phyloP scores from a whole-genome alignment of 768 basidiomycete genomes.

The Collybia nuda region DNA sequence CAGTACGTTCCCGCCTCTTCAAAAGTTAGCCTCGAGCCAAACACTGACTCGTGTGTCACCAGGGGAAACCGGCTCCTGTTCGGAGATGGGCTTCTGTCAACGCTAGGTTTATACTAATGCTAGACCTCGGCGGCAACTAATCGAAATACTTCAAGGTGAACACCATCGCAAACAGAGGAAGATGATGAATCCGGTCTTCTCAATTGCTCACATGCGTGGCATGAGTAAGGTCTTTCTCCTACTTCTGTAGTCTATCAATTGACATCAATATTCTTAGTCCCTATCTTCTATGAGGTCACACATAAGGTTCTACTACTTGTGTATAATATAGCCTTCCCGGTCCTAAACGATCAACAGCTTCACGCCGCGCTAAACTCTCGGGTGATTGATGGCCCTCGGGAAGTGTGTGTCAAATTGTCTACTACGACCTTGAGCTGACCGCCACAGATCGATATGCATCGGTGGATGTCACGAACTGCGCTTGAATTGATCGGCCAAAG shows the following conservation, averaged over 20 bases:
- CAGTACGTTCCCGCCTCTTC: constrained; percentile 13
- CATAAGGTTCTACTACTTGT: constrained; percentile 8
- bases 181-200: constrained; percentile 39
- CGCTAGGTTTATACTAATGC: constrained; percentile 1
- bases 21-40: neutral
- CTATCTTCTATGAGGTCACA: constrained; percentile 16
- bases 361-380: constrained; percentile 11
- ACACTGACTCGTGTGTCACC: neutral
- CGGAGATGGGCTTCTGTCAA: constrained; percentile 6
- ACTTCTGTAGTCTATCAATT: neutral
- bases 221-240: constrained; percentile 8
- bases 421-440: neutral
- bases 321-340: too few relatives aligned
- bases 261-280: constrained; percentile 6
- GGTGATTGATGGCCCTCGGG: constrained; percentile 9
- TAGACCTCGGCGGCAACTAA: neutral
- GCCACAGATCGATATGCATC: constrained; percentile 21
- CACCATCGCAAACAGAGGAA: constrained; percentile 28
- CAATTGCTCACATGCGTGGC: constrained; percentile 30
- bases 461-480: constrained; percentile 28
- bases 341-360: neutral
- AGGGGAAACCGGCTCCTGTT: constrained; percentile 6
- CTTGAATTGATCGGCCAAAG: constrained; percentile 30
- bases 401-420: constrained; percentile 4
- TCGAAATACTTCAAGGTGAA: constrained; percentile 6